Evolutionary conservation across 2,329 filamentous ascomycete species (phyloP), one percentile per base, ranked within the genome.

Genomic region (Phaeomoniella chlamydospora): DNA sequence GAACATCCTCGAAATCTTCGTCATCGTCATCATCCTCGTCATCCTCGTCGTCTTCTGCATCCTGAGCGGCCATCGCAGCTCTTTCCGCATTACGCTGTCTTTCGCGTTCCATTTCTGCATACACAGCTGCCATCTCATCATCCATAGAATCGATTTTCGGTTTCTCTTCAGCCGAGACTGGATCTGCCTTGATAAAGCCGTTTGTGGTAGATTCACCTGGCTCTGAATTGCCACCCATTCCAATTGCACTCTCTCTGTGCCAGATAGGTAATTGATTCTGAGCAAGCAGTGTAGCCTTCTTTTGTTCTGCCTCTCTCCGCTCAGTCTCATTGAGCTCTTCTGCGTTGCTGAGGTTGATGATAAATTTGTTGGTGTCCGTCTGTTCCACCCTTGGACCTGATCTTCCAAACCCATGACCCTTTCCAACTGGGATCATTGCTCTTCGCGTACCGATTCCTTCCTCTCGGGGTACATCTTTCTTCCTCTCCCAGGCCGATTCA

Each of bases 201-300:
- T 33, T 29, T 6, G 22, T n/a, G 19, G 6, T 32, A n/a, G n/a
- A n/a, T 13, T 32, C 30, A 6, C 10, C 30, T 12, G 15, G 13
- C 13, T 33, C 18, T 15, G 35, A 37, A 22, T 36, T 38, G 13
- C 31, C 35, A 19, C 36, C 32, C 12, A 40, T 41, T 12, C 14
- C 14, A 35, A 44, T 43, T 13, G 41, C 42, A 37, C 46, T 46
- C 33, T 37, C 38, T 5, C 64, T 68, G 43, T 68, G 63, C 67
- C 67, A 70, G 12, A 65, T 61, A 1, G 67, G 67, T 6, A 70
- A 52, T 4, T 60, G 59, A 34, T 70, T 70, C 44, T 68, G 64
- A 39, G 65, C 64, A 40, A 65, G 64, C 31, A 67, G 48, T 2
- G 57, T 59, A 3, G 62, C 59, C 43, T 65, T 67, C 39, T 61